Conservation (phyloP, 1,284 basidiomycete genomes). For the Apiotrichum veenhuisii region DNA sequence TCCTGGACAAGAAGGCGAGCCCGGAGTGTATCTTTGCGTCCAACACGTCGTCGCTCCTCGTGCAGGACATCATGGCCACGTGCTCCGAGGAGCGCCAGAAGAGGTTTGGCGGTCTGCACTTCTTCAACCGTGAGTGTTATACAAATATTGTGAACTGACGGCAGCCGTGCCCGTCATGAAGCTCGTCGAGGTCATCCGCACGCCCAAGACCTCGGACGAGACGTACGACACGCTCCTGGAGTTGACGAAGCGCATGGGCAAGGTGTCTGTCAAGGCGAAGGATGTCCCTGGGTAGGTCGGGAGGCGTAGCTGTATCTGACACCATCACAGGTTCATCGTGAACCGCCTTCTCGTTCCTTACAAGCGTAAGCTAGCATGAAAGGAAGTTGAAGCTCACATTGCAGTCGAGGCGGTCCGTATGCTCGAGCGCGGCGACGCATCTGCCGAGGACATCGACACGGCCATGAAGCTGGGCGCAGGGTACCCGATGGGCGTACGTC, state of each 20-base stretch:
- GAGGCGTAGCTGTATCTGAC: slow-evolving; percentile 42
- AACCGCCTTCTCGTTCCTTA: slow-evolving; percentile 56
- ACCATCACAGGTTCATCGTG: slow-evolving; percentile 54
- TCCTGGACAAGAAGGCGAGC: slow-evolving; percentile 53
- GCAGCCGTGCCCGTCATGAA: slow-evolving; percentile 54
- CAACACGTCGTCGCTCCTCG: slow-evolving; percentile 56
- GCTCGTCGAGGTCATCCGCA: slow-evolving; percentile 56
- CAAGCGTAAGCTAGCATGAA: slow-evolving; percentile 41
- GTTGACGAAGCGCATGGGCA: slow-evolving; percentile 55
- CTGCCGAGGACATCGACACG: slow-evolving; percentile 56
- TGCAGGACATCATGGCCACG: slow-evolving; percentile 53
- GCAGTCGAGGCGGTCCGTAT: slow-evolving; percentile 56
- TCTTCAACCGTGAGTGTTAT: slow-evolving; percentile 51
- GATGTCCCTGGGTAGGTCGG: slow-evolving; percentile 52
- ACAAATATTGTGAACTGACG: background rate
- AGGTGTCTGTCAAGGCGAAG: slow-evolving; percentile 55
- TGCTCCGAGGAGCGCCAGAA: slow-evolving; percentile 40
- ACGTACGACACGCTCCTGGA: slow-evolving; percentile 52
- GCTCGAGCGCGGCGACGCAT: slow-evolving; percentile 58
- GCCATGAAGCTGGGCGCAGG: slow-evolving; percentile 61
- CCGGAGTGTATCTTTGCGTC: slow-evolving; percentile 53
- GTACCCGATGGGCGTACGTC: slow-evolving; percentile 28
- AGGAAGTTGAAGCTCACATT: background rate
- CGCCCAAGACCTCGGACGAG: slow-evolving; percentile 52
- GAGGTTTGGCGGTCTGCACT: slow-evolving; percentile 56